A percentile compares a stretch with the other conserved stretches of the same genome.
Evolutionary conservation across 2,329 filamentous ascomycete genomes (phyloP).

Genomic region (Verruconis gallopava): DNA sequence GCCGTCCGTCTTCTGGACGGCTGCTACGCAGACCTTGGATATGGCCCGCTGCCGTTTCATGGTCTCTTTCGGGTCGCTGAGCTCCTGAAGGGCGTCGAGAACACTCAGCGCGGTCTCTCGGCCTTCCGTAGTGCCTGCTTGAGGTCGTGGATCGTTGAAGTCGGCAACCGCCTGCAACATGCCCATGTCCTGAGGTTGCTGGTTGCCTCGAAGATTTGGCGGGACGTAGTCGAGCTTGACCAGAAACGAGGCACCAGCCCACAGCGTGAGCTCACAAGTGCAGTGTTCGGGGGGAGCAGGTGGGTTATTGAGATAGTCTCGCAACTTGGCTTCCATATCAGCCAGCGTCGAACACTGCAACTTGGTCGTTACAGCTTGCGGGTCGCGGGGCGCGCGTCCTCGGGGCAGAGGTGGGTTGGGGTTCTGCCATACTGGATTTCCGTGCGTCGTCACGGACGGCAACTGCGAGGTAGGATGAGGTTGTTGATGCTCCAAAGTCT

Average conservation of each 20-base stretch:
- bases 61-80: constrained; percentile 25
- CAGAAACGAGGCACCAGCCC: constrained; percentile 24
- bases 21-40: constrained; percentile 31
- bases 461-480: not conserved
- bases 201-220: not conserved
- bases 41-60: constrained; percentile 34
- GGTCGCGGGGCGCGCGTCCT: constrained; percentile 26
- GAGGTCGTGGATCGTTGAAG: not conserved
- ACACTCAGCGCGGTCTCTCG: constrained; percentile 16
- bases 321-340: constrained; percentile 24
- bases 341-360: constrained; percentile 21
- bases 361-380: constrained; percentile 20
- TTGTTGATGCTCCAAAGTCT: not conserved
- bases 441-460: not conserved
- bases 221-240: constrained; percentile 13
- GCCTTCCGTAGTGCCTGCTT: not conserved
- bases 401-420: constrained; percentile 18
- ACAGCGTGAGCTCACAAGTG: constrained; percentile 26
- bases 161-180: constrained; percentile 7
- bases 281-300: constrained; percentile 24
- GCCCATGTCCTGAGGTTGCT: constrained; percentile 1
- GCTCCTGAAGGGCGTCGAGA: constrained; percentile 23
- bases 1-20: constrained; percentile 32
- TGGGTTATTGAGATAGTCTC: constrained; percentile 21
- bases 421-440: constrained; percentile 10